Percentiles rank a stretch among this genome's conserved stretches.
These are phyloP conservation scores for Populus simonii DNA, from an alignment of 345 rosid species.

Conservation along the genomic window DNA sequence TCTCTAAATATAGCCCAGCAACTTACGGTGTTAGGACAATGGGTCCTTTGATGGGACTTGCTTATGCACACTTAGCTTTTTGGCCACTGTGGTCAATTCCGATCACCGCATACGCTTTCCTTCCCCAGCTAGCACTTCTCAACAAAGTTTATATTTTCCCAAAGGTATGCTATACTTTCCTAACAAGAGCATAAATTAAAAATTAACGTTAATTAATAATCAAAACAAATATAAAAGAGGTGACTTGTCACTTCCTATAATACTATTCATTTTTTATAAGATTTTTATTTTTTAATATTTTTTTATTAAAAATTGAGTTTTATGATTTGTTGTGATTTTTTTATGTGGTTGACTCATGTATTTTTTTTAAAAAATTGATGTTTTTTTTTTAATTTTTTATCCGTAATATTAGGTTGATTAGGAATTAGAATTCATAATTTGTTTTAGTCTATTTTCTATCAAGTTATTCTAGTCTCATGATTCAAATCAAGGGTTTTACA, in stretches of 20 bases:
- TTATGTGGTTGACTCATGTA: too few relatives aligned
- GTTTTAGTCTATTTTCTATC: background rate
- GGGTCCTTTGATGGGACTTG: constrained; percentile 39
- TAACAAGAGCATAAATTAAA: too few relatives aligned
- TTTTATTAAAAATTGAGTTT: too few relatives aligned
- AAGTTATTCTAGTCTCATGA: fast-evolving
- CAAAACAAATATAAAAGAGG: background rate
- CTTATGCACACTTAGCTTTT: constrained; percentile 38
- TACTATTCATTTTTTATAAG: too few relatives aligned
- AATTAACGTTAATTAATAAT: too few relatives aligned
- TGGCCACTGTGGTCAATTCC: constrained; percentile 59
- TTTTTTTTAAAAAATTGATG: too few relatives aligned
- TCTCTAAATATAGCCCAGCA: constrained; percentile 46
- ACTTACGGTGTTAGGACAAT: constrained; percentile 39
- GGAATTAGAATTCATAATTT: background rate
- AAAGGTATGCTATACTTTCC: constrained; percentile 22
- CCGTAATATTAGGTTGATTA: too few relatives aligned
- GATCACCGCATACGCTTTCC: constrained; percentile 39
- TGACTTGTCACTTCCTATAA: too few relatives aligned
- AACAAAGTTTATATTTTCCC: constrained; percentile 48
- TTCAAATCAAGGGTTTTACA: fast-evolving
- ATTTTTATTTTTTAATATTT: too few relatives aligned
- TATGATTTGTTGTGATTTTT: too few relatives aligned
- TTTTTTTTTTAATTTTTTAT: too few relatives aligned
- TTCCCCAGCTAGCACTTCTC: constrained; percentile 64